phyloP scores from a whole-genome alignment of 2,329 filamentous ascomycete genomes.

The Leptographium wingfieldii region DNA sequence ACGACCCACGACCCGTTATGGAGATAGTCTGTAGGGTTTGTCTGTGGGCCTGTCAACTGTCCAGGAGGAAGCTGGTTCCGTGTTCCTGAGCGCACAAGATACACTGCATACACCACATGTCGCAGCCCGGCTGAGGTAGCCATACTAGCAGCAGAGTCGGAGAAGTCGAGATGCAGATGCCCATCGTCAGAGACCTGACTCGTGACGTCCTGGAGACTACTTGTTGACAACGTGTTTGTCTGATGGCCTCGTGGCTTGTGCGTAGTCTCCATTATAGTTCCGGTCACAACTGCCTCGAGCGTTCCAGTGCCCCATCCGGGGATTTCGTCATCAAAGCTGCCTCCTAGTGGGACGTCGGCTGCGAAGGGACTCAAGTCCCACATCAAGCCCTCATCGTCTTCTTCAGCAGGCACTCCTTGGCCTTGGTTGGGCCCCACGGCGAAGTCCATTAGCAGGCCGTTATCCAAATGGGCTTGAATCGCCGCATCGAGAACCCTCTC shows the following conservation, averaged over 20 bases:
- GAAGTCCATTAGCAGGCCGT: conserved; percentile 30
- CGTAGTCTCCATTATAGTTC: conserved; percentile 4
- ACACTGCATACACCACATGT: conserved; percentile 5
- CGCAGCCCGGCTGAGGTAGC: neutral
- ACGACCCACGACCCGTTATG: conserved; percentile 15
- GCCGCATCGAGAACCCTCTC: conserved; percentile 9
- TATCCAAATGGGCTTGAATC: conserved; percentile 20
- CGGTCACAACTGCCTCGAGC: conserved; percentile 13
- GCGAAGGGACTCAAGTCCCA: conserved; percentile 21
- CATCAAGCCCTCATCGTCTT: conserved; percentile 20
- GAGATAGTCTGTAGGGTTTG: conserved; percentile 2
- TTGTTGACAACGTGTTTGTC: conserved; percentile 5
- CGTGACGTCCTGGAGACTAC: conserved; percentile 6
- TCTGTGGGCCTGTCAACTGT: conserved; percentile 1
- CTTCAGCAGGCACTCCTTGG: conserved; percentile 28
- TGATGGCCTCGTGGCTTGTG: neutral
- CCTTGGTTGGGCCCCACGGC: conserved; percentile 33
- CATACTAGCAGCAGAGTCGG: no score
- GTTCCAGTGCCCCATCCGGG: conserved; percentile 23
- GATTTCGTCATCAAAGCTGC: conserved; percentile 18
- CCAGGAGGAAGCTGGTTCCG: conserved; percentile 3
- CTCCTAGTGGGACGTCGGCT: conserved; percentile 17
- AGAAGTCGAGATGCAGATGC: neutral
- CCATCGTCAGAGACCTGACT: conserved; percentile 1
- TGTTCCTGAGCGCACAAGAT: conserved; percentile 12